A percentile compares a stretch with the other conserved stretches of the same genome.
Conservation (phyloP, 495 filamentous ascomycete genomes). For the Paragyromitra xinjiangensis region DNA sequence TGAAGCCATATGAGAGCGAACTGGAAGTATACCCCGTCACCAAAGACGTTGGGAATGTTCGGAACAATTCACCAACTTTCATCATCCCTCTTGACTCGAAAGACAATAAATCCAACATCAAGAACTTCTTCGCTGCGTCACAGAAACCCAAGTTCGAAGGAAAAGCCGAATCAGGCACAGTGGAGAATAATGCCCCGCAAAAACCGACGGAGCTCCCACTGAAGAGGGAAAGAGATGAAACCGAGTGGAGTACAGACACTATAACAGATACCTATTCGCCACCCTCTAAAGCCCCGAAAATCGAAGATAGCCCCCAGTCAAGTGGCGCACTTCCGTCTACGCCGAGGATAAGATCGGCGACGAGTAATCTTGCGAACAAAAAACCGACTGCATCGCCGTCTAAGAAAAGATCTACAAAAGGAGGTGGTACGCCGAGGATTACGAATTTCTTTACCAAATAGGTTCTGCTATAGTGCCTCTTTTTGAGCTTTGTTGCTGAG, state of each 20-base stretch:
- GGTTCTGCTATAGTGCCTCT: background rate
- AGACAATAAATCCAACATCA: conserved; percentile 90
- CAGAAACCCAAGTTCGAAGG: background rate
- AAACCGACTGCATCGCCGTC: background rate
- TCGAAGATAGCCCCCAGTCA: conserved; percentile 48
- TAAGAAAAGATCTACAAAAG: conserved; percentile 13
- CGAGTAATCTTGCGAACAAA: conserved; percentile 43
- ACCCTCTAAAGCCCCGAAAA: conserved; percentile 8
- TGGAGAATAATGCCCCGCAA: conserved; percentile 46
- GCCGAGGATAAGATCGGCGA: conserved; percentile 58
- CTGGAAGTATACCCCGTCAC: conserved; percentile 85
- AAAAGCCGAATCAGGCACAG: conserved; percentile 58
- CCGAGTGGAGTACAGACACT: background rate
- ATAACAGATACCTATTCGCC: background rate
- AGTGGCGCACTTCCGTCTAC: conserved; percentile 64
- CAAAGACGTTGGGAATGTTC: conserved; percentile 92
- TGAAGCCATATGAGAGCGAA: conserved; percentile 80
- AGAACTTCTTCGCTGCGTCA: conserved; percentile 80
- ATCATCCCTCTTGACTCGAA: conserved; percentile 81
- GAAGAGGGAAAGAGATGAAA: conserved; percentile 51
- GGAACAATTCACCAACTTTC: conserved; percentile 86
- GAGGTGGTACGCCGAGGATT: conserved; percentile 70
- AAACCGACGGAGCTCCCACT: background rate
- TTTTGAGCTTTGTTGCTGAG: background rate
- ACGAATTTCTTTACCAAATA: conserved; percentile 82